Evolutionary conservation across 2,329 filamentous ascomycete genomes (phyloP), one percentile per base, ranked within the genome.

Genomic region (Apiospora marii): DNA sequence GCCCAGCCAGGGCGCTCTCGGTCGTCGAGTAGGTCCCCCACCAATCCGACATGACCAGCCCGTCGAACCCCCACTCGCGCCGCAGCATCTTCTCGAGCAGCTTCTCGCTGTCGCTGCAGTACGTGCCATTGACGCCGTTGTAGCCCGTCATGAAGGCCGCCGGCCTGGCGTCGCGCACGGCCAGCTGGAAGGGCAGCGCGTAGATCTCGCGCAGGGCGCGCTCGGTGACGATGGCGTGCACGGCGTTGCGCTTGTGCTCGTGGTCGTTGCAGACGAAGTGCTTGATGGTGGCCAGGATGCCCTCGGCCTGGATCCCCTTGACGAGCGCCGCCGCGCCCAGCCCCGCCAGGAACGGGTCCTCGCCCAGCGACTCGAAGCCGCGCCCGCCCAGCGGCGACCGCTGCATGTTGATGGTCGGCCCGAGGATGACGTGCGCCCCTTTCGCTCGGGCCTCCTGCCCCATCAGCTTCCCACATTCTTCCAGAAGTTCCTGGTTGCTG

Each of bases 331-430:
- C 87, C 3, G 88, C 87, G 13, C 87, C 86, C 22, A 88, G 82
- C 0, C 89, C 89, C 34, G 88, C 85, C 34, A 91, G 83, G 76
- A 90, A 84, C 16, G 89, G 88, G 75, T 91, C 89, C 77, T 91
- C 88, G 61, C 87, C 83, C 69, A 90, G 84, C 12, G 87, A 90
- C 80, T 91, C 89, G 74, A 91, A 91, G 49, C 88, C 89, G 70
- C 89, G 85, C 13, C 89, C 89, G 34, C 89, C 89, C 2, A 90
- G 84, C n/a, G 88, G 89, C 6, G 86, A 87, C 68, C 89, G 85
- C 76, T 90, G 88, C 84, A 90, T 90, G 78, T 91, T 90, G 78
- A 91, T 89, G 30, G 90, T 92, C 5, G 90, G 90, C 0, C 90
- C 90, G 0, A 91, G 84, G 72, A 90, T 87, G 30, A 84, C 85